Evolutionary conservation across 2,329 filamentous ascomycete genomes (phyloP), one percentile per base, ranked within the genome.

Genomic region (Catunica adiposa): DNA sequence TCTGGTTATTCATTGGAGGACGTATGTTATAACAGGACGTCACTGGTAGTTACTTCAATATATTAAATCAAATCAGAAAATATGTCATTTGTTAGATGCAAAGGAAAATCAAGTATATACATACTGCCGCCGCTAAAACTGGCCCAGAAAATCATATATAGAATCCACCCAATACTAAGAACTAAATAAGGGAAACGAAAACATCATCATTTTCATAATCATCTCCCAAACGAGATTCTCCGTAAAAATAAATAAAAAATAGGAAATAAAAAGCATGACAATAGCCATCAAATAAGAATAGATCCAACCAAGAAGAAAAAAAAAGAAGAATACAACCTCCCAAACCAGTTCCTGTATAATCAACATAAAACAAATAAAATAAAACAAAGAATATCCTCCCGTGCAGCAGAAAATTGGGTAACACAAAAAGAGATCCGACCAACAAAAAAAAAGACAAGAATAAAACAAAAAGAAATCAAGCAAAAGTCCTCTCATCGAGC

Each of bases 401-500:
- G 26, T 34, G 29, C 11, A 11, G 29, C 29, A 34, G n/a, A 38
- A 44, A 44, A 44, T 44, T 3, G 40, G 40, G 40, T 38, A 55
- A 53, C n/a, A 59, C 14, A 56, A 53, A 56, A 15, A 57, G 34
- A 44, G 38, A 51, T 7, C 11, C 14, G 20, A 11, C 15, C 15
- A 57, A 40, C 52, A 31, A 57, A 38, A n/a, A 53, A 42, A 38
- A 52, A 29, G n/a, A n/a, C 23, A 46, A 31, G 22, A 25, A 37
- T 25, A 37, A 51, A 53, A 56, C 31, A 40, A 44, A 37, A 53
- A 54, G 26, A 51, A 51, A 3, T 29, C 17, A 20, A n/a, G 11
- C 20, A n/a, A 3, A 7, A 44, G 9, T 11, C n/a, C 34, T 38
- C 34, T 11, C 9, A 38, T 38, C 34, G n/a, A n/a, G n/a, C n/a